Conservation (phyloP, 2,329 filamentous ascomycete species). For the Xylaria sp. region DNA sequence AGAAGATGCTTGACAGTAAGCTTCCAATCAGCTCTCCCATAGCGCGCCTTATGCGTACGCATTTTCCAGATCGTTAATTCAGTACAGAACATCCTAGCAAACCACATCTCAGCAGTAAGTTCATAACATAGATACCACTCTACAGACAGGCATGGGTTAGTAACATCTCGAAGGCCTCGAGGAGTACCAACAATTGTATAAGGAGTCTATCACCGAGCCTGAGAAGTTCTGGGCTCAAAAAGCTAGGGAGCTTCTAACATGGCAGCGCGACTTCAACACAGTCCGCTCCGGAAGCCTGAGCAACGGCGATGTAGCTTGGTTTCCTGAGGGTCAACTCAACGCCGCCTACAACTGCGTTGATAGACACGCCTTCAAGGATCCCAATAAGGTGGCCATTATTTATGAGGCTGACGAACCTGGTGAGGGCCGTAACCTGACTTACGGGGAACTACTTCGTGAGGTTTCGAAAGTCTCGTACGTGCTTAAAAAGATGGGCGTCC, state of each 20-base stretch:
- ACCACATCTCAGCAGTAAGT: conserved; percentile 72
- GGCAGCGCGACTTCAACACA: conserved; percentile 92
- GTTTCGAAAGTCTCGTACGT: conserved; percentile 89
- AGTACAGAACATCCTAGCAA: conserved; percentile 73
- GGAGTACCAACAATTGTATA: conserved; percentile 74
- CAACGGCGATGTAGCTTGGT: conserved; percentile 92
- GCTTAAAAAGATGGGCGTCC: conserved; percentile 93
- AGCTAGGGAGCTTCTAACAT: conserved; percentile 89
- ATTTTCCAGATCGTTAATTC: conserved; percentile 42
- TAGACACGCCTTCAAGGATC: conserved; percentile 94
- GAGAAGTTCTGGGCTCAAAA: conserved; percentile 88
- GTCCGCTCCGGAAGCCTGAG: conserved; percentile 80
- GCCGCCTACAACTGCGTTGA: conserved; percentile 98
- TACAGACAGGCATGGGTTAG: conserved; percentile 22
- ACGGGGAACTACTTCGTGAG: conserved; percentile 90
- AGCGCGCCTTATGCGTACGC: conserved; percentile 3
- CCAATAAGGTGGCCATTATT: conserved; percentile 93
- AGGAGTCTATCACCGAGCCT: conserved; percentile 89
- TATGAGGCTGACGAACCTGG: conserved; percentile 95
- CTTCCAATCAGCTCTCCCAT: conserved; percentile 13
- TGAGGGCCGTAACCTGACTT: conserved; percentile 90
- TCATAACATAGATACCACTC: neutral
- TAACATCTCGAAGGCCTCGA: conserved; percentile 63
- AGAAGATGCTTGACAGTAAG: conserved; percentile 76
- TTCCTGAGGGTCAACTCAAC: conserved; percentile 91